Evolutionary conservation across 805 yeast species (phyloP).

Genomic region (Huiozyma naganishii): DNA sequence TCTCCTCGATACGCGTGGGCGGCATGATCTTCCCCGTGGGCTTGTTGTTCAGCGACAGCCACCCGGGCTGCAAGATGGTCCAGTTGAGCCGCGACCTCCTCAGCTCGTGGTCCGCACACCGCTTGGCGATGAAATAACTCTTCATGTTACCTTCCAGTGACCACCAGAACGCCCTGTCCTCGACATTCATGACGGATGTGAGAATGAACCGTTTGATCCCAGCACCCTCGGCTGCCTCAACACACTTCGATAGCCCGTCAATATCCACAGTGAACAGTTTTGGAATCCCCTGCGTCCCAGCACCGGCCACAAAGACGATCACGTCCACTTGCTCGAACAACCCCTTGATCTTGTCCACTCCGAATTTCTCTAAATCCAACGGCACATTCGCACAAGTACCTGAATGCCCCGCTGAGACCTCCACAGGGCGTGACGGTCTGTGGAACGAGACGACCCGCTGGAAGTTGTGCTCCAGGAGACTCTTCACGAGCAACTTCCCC

Average conservation of each 20-base stretch:
- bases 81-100: constrained; percentile 35
- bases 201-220: constrained; percentile 36
- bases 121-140: constrained; percentile 48
- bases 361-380: not conserved
- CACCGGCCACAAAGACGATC: constrained; percentile 51
- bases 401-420: not conserved
- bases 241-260: constrained; percentile 47
- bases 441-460: not conserved
- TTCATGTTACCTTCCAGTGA: constrained; percentile 24
- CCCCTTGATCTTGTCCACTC: constrained; percentile 8
- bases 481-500: constrained; percentile 35
- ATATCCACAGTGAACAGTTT: constrained; percentile 41
- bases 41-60: constrained; percentile 16
- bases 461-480: not conserved
- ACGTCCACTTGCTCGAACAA: constrained; percentile 39
- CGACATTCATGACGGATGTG: constrained; percentile 45
- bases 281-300: constrained; percentile 43
- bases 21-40: constrained; percentile 33
- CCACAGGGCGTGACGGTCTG: not conserved
- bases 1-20: constrained; percentile 7
- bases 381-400: not conserved
- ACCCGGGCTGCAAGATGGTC: constrained; percentile 48
- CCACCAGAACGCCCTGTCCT: constrained; percentile 37
- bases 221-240: constrained; percentile 41
- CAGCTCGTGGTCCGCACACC: constrained; percentile 42